phyloP scores from a whole-genome alignment of 352 stramenopile genomes.

The Phytophthora megakarya region DNA sequence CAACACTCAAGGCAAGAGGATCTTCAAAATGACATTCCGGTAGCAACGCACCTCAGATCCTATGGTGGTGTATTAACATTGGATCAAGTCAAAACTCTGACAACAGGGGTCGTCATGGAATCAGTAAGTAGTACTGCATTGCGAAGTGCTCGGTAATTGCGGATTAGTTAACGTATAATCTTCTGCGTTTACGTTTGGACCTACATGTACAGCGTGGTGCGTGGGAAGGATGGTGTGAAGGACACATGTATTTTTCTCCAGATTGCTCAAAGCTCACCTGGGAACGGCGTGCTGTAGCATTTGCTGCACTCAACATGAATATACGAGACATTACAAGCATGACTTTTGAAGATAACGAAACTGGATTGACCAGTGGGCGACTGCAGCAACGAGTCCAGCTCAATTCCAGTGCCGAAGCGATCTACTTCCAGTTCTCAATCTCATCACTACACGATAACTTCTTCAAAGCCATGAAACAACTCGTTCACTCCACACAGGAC shows the following conservation, averaged over 20 bases:
- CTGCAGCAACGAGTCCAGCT: constrained; percentile 22
- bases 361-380: neutral
- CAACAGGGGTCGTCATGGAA: constrained; percentile 17
- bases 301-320: constrained; percentile 28
- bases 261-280: constrained; percentile 23
- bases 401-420: constrained; percentile 18
- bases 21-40: neutral
- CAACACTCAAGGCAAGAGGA: constrained; percentile 18
- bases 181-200: neutral
- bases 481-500: constrained; percentile 9
- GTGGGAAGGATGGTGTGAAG: constrained; percentile 37
- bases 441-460: constrained; percentile 24
- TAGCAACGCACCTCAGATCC: neutral
- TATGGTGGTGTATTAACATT: neutral
- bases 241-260: constrained; percentile 22
- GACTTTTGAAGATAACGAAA: constrained; percentile 10
- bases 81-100: constrained; percentile 12
- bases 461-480: constrained; percentile 17
- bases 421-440: constrained; percentile 17
- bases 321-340: constrained; percentile 24
- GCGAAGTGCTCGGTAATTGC: neutral
- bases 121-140: constrained; percentile 26
- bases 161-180: neutral
- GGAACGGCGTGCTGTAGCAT: constrained; percentile 26
- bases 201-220: constrained; percentile 30